Base-by-base conservation (phyloP, 2,329 filamentous ascomycete species). In the Diplodia seriata region DNA sequence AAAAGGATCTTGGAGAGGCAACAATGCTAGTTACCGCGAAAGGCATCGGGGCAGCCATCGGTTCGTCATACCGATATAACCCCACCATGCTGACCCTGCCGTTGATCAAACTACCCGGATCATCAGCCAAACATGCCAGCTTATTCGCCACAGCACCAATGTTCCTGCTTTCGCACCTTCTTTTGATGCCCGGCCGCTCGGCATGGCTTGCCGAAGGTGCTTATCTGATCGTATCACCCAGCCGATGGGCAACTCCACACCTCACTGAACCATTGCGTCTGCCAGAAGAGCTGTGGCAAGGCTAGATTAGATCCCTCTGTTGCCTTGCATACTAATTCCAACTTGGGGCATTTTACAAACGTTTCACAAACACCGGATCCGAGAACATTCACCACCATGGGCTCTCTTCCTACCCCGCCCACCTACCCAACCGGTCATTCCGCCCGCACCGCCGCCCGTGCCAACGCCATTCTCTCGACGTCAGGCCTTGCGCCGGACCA, bases 401-500 rank as follows among this genome's bases (percentile, higher is more conserved):
- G 51, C 29, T 66, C 63, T 38, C 33, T 57, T 6, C n/a, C 63
- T 26, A n/a, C 47, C 8, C 26, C 43, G 8, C 8, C 47, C 40
- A 8, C 11, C 36, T 55, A 47, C 38, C 56, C 57, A 31, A 70
- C 80, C 4, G 79, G 80, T 9, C 73, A 74, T 26, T 74, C 80
- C 38, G 79, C 81, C 71, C 84, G 81, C 68, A 79, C 82, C 38
- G 82, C 78, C 50, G 81, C 80, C 72, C 83, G 81, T 68, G 72
- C 80, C 77, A 54, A 76, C 76, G 40, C 77, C 78, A 31, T 90
- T 86, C 1, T 82, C 86, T 2, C 79, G 23, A 90, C 87, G 1
- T 82, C 86, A 0, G 86, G 87, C 14, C 77, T 87, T 1, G 85
- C 87, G 2, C 84, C 85, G 0, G 81, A 80, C 14, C 82, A 85